Percentiles rank a stretch among this genome's conserved stretches.
These are phyloP conservation scores for Tylopilus sp. DNA, from an alignment of 768 basidiomycete genomes.

Conservation along the genomic window DNA sequence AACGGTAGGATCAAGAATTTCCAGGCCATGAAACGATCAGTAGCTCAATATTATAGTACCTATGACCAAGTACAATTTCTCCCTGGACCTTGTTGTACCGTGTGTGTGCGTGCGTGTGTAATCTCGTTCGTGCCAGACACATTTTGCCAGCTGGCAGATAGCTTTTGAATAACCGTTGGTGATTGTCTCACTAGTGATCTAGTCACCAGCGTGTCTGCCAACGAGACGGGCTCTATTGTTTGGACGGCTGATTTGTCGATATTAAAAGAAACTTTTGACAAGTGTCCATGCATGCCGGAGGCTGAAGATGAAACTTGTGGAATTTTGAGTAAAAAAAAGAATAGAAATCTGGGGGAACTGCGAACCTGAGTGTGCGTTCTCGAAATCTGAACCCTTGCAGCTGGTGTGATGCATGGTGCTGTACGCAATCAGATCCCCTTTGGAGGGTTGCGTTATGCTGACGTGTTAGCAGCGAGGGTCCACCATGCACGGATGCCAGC, in stretches of 20 bases:
- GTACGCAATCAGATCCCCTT: constrained; percentile 28
- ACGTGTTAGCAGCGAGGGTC: constrained; percentile 30
- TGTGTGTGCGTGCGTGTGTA: constrained; percentile 24
- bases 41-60: constrained; percentile 22
- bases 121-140: constrained; percentile 16
- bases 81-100: constrained; percentile 19
- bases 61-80: constrained; percentile 17
- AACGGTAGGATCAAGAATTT: constrained; percentile 33
- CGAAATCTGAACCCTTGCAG: constrained; percentile 25
- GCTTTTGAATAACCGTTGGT: constrained; percentile 8
- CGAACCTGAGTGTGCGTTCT: constrained; percentile 27
- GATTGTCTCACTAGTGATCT: constrained; percentile 11
- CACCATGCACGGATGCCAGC: constrained; percentile 24
- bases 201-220: constrained; percentile 14
- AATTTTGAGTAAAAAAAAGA: constrained; percentile 8
- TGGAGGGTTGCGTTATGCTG: constrained; percentile 21
- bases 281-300: constrained; percentile 6
- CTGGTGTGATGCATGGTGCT: constrained; percentile 13
- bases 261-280: constrained; percentile 9
- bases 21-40: constrained; percentile 33
- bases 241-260: constrained; percentile 8
- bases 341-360: constrained; percentile 5
- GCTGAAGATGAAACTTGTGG: constrained; percentile 14
- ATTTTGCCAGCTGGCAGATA: constrained; percentile 24
- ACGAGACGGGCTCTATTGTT: constrained; percentile 11